Percentiles rank a stretch among this genome's conserved stretches.
Evolutionary conservation across 805 yeast genomes (phyloP).

Genomic region (Wickerhamomyces rabaulensis): DNA sequence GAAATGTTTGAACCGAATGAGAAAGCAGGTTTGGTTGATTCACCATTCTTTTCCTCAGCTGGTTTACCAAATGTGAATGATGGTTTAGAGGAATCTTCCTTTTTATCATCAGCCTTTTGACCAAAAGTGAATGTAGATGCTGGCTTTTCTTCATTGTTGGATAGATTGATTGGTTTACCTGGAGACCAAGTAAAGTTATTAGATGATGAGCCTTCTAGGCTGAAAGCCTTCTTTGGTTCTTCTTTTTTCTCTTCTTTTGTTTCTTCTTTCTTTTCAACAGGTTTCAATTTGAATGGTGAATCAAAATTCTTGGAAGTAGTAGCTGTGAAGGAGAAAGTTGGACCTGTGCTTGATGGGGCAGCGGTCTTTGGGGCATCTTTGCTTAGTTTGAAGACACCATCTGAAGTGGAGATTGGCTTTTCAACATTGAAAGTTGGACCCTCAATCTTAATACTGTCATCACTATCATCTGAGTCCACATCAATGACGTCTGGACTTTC

Average conservation of each 20-base stretch:
- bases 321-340: conserved; percentile 34
- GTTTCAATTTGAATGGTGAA: conserved; percentile 29
- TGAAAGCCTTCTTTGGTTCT: conserved; percentile 4
- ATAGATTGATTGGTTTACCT: conserved; percentile 15
- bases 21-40: conserved; percentile 16
- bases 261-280: conserved; percentile 7
- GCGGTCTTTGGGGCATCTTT: conserved; percentile 18
- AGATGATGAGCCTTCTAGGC: conserved; percentile 2
- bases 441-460: conserved; percentile 59
- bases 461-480: conserved; percentile 43
- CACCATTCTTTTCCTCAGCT: background rate
- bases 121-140: conserved; percentile 26
- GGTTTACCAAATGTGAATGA: conserved; percentile 13
- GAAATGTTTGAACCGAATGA: conserved; percentile 14
- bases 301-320: conserved; percentile 24
- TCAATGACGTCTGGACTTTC: conserved; percentile 7
- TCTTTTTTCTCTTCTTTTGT: conserved; percentile 3
- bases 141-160: conserved; percentile 5
- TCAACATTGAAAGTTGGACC: conserved; percentile 62
- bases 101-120: background rate
- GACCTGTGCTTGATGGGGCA: conserved; percentile 31
- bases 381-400: conserved; percentile 46
- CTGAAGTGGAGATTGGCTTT: conserved; percentile 42
- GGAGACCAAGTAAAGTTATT: conserved; percentile 23
- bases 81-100: conserved; percentile 10